Evolutionary conservation across 1,284 basidiomycete species (phyloP), one percentile per base, ranked within the genome.

Genomic region (Acaromyces ingoldii): DNA sequence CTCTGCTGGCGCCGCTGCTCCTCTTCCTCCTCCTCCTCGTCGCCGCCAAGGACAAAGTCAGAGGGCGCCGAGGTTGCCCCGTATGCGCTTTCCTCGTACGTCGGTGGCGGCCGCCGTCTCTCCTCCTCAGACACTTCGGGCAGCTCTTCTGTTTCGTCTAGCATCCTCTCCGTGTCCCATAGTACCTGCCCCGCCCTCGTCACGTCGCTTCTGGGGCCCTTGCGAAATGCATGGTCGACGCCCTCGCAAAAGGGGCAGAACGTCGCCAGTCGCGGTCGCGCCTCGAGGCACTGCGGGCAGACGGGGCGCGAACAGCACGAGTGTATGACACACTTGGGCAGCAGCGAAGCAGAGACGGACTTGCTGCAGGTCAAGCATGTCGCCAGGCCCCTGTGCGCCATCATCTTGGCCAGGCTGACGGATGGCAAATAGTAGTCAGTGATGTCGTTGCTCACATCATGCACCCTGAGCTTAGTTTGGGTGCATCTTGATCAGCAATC

Each of bases 211-310:
- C 63, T 49, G 4, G 54, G 58, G 1, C 63, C 63, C 34, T 57
- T 66, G 6, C 53, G 46, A 28, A 66, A 60, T 28, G 59, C 63
- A 19, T 56, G 41, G 7, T 33, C 34, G 1, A 57, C 63, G 46
- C 60, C 54, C 38, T 66, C 62, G 39, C 63, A 66, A n/a, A 57
- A 46, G 25, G 61, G 61, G 42, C 63, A 64, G 37, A 63, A 66
- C 11, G 59, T 62, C 15, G 45, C 49, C 33, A 66, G 39, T 10
- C 63, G 41, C 21, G 63, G 48, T 42, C 57, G 54, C 11, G 15
- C 9, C 1, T 25, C 36, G 15, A 63, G n/a, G 33, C 63, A 66
- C 1, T 21, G 50, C 0, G 30, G 34, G 29, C 63, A 66, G 1
- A 66, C 55, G 2, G 45, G 47, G 11, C 58, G 19, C 0, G 34